Percentiles rank a stretch among this genome's conserved stretches.
These are phyloP conservation scores for Torulaspora maleeae DNA, from an alignment of 805 yeast genomes.

Conservation along the genomic window DNA sequence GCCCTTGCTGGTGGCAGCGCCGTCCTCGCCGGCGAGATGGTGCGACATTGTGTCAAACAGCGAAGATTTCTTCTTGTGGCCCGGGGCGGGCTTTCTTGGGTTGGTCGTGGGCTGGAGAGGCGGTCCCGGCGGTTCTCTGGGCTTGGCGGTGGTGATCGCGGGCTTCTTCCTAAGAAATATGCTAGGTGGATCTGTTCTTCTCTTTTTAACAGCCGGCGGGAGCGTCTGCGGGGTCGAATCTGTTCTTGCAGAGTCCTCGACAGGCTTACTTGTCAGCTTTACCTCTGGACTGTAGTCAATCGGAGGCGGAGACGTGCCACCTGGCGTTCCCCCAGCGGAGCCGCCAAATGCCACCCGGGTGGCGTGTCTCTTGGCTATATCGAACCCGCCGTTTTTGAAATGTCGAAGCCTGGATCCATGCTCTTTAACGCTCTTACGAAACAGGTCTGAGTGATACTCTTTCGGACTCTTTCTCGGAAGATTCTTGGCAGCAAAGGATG, in stretches of 20 bases:
- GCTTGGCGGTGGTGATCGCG: background rate
- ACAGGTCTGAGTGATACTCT: conserved; percentile 14
- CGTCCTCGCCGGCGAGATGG: background rate
- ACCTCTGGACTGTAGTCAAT: background rate
- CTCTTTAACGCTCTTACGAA: conserved; percentile 20
- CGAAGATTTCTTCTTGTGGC: conserved; percentile 23
- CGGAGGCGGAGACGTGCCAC: background rate
- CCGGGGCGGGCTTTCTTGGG: conserved; percentile 3
- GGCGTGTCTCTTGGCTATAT: conserved; percentile 15
- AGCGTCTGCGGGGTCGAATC: background rate
- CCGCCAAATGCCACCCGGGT: conserved; percentile 35
- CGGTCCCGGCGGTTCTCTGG: background rate
- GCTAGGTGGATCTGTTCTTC: conserved; percentile 18
- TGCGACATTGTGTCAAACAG: conserved; percentile 20
- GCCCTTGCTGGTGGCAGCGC: background rate
- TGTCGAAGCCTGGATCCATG: conserved; percentile 21
- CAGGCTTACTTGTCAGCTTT: background rate
- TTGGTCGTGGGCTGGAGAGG: background rate
- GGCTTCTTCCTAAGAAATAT: conserved; percentile 23
- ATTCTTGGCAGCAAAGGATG: conserved; percentile 17
- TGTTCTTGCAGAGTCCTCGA: background rate
- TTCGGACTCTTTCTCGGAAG: conserved; percentile 10
- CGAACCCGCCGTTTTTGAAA: conserved; percentile 19
- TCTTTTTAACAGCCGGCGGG: conserved; percentile 7
- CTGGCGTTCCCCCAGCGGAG: conserved; percentile 22